Conservation (phyloP, 2,329 filamentous ascomycete genomes). For the Botryosphaeria agaves region DNA sequence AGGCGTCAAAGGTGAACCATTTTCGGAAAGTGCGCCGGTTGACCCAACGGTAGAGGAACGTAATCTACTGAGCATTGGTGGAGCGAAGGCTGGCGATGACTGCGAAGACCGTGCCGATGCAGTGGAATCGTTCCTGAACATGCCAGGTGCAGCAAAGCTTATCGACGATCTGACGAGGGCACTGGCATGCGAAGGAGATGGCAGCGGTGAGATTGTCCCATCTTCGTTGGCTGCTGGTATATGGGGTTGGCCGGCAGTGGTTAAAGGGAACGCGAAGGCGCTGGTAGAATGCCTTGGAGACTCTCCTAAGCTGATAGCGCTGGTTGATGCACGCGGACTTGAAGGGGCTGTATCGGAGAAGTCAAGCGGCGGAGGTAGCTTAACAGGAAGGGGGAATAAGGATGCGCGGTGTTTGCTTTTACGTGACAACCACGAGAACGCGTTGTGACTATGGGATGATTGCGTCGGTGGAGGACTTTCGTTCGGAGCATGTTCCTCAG, state of each 20-base stretch:
- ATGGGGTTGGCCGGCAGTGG: no score
- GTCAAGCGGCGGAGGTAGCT: conserved; percentile 36
- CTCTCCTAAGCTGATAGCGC: conserved; percentile 5
- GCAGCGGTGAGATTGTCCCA: conserved; percentile 2
- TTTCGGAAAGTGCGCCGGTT: conserved; percentile 52
- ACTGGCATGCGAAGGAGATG: conserved; percentile 33
- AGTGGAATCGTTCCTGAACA: conserved; percentile 43
- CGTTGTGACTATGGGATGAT: conserved; percentile 40
- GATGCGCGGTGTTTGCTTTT: conserved; percentile 59
- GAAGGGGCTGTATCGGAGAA: conserved; percentile 23
- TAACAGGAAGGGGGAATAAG: conserved; percentile 79
- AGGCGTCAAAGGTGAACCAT: conserved; percentile 50
- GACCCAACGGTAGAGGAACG: conserved; percentile 87
- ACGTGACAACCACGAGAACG: conserved; percentile 68
- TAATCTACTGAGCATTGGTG: conserved; percentile 42
- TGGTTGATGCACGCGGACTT: conserved; percentile 20
- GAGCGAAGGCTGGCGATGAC: conserved; percentile 39
- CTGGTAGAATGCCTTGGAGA: no score
- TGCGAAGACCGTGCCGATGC: conserved; percentile 48
- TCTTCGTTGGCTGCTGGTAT: no score
- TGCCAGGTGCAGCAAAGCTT: conserved; percentile 28
- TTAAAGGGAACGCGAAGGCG: no score
- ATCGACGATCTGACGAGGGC: conserved; percentile 30
- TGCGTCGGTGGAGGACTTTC: conserved; percentile 46
- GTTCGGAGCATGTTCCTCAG: conserved; percentile 39